A percentile compares a stretch with the other conserved stretches of the same genome.
Evolutionary conservation across 306 rosid genomes (phyloP).

Genomic region (Lupinus albus): DNA sequence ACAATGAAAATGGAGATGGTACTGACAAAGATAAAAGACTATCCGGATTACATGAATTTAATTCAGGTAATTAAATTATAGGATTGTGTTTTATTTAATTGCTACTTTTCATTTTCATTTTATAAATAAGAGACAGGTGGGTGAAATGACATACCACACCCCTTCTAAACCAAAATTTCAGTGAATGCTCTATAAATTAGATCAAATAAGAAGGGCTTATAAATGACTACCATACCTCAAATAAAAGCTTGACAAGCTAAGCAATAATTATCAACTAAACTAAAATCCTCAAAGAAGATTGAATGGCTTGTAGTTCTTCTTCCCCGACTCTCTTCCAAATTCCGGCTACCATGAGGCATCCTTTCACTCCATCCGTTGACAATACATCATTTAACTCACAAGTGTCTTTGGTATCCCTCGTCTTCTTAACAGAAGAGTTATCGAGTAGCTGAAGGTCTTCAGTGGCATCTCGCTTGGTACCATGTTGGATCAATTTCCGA

Average conservation of each 20-base stretch:
- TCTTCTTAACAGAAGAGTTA: slow-evolving; percentile 58
- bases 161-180: background rate
- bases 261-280: slow-evolving; percentile 38
- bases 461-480: slow-evolving; percentile 59
- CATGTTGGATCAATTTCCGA: slow-evolving; percentile 36
- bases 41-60: no score
- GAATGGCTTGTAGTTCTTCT: slow-evolving; percentile 62
- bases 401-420: slow-evolving; percentile 46
- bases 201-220: background rate
- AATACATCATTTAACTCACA: slow-evolving; percentile 24
- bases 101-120: background rate
- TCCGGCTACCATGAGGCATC: slow-evolving; percentile 63
- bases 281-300: slow-evolving; percentile 64
- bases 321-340: slow-evolving; percentile 61
- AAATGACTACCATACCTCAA: background rate
- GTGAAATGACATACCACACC: background rate
- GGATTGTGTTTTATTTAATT: slow-evolving; percentile 3
- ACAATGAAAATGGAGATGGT: no score
- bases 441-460: slow-evolving; percentile 51
- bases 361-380: slow-evolving; percentile 41
- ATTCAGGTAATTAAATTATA: slow-evolving; percentile 21
- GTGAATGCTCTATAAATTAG: background rate
- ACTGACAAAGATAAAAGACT: no score
- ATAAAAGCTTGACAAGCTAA: slow-evolving; percentile 9
- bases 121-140: background rate